Evolutionary conservation across 805 yeast genomes (phyloP).

Genomic region (Starmerella tilneyi): DNA sequence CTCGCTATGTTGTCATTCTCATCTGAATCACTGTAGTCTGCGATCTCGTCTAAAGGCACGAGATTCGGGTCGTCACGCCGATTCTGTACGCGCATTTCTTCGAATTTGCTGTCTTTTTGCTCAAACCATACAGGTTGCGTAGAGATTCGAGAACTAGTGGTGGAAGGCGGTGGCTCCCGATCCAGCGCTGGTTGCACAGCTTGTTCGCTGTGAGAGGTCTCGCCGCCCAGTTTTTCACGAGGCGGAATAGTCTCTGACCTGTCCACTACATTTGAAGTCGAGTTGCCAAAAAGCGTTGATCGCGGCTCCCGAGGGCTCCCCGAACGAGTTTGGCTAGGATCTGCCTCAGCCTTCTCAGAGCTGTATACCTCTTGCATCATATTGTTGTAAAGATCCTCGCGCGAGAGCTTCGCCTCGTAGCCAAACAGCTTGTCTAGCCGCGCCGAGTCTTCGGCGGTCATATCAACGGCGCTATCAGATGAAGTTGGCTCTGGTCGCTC

Average conservation of each 20-base stretch:
- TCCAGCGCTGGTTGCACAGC: no score
- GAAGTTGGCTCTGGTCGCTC: constrained; percentile 8
- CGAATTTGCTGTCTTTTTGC: background rate
- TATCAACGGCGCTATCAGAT: constrained; percentile 5
- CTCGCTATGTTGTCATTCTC: constrained; percentile 5
- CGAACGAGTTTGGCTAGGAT: no score
- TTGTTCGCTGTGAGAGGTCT: no score
- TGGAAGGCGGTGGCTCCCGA: no score
- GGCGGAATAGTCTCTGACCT: no score
- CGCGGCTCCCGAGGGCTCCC: no score
- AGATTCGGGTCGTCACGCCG: constrained; percentile 17
- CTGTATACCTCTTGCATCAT: constrained; percentile 10
- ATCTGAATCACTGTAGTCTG: constrained; percentile 7
- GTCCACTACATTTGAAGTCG: no score
- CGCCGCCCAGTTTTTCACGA: no score
- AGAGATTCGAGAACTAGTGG: no score
- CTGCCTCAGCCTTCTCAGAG: constrained; percentile 8
- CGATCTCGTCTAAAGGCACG: constrained; percentile 38
- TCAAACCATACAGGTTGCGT: constrained; percentile 17
- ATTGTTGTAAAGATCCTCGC: constrained; percentile 23
- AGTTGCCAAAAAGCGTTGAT: background rate
- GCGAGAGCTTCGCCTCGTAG: constrained; percentile 25
- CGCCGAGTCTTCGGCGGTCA: constrained; percentile 10
- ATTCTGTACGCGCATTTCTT: constrained; percentile 12
- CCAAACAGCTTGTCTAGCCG: constrained; percentile 20